Evolutionary conservation across 495 filamentous ascomycete genomes (phyloP).

Genomic region (Eremomyces bilateralis): DNA sequence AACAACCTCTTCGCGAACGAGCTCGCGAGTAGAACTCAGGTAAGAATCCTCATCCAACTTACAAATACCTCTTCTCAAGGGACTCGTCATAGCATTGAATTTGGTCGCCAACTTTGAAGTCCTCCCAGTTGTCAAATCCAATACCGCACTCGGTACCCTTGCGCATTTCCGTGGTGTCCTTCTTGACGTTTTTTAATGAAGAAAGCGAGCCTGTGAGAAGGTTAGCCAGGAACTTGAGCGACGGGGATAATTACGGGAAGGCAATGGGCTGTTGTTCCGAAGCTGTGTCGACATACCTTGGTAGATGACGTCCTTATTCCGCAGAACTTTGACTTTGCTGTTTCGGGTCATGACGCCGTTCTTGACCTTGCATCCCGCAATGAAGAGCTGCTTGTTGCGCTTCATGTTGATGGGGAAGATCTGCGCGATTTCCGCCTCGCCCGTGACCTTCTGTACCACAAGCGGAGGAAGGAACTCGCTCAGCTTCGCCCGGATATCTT

Average conservation of each 20-base stretch:
- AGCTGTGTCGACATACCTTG: constrained; percentile 67
- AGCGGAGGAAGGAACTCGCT: constrained; percentile 42
- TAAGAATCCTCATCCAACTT: constrained; percentile 6
- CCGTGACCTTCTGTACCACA: constrained; percentile 45
- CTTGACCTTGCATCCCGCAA: constrained; percentile 76
- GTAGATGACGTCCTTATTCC: constrained; percentile 46
- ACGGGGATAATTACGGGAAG: too few species aligned
- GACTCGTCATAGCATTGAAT: constrained; percentile 73
- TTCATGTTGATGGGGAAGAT: constrained; percentile 68
- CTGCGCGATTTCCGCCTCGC: constrained; percentile 72
- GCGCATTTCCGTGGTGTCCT: constrained; percentile 67
- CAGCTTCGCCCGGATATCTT: constrained; percentile 52
- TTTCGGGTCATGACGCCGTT: constrained; percentile 48
- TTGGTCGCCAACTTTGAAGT: constrained; percentile 59
- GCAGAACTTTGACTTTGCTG: constrained; percentile 46
- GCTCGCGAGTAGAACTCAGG: background rate
- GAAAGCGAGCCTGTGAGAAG: constrained; percentile 38
- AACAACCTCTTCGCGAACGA: too few species aligned
- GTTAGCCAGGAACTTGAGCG: too few species aligned
- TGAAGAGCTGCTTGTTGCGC: constrained; percentile 38
- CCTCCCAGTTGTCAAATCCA: constrained; percentile 56
- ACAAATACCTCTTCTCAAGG: constrained; percentile 46
- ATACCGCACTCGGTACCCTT: constrained; percentile 90
- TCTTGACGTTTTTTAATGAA: constrained; percentile 79
- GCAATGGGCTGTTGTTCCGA: too few species aligned